Evolutionary conservation across 2,329 filamentous ascomycete species (phyloP), one percentile per base, ranked within the genome.

Genomic region (Ophiostoma ips): DNA sequence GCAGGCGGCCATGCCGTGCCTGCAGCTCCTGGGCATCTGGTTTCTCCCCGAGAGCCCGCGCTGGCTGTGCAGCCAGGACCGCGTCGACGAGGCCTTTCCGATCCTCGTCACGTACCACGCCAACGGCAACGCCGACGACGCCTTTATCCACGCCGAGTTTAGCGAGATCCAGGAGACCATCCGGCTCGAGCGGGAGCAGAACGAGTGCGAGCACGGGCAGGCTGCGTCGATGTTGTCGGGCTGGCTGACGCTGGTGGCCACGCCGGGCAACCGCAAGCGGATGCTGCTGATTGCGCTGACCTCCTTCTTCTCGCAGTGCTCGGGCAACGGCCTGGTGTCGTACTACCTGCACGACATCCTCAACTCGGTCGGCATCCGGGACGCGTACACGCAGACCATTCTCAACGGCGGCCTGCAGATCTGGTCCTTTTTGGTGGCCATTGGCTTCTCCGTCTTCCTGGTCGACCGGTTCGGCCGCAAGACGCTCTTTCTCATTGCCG

Each of bases 161-260:
- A 69, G 70, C 1, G 75, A 82, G 60, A 82, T 83, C 55, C 66
- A 72, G 54, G 66, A 69, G 4, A 75, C 76, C 3, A 71, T 78
- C 56, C 67, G 70, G 50, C 58, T 76, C 12, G 74, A 78, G 57
- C 59, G 72, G 33, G 72, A 80, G 52, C 62, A 69, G 71, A 73
- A n/a, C n/a, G n/a, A n/a, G n/a, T n/a, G n/a, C n/a, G n/a, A n/a
- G n/a, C n/a, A n/a, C n/a, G n/a, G n/a, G n/a, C n/a, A n/a, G 24
- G 4, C 24, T 8, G 24, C 5, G 24, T 28, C 24, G 24, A 5
- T 28, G 62, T 61, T 52, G 58, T 60, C 52, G 71, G 70, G 6
- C 80, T 76, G 75, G 54, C 62, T 52, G 73, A 76, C 54, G 64
- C 78, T 44, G 59, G 53, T 78, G 19, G 63, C 63, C 43, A 53